phyloP scores from a whole-genome alignment of 2,329 filamentous ascomycete genomes.

The Elsinoe ampelina region DNA sequence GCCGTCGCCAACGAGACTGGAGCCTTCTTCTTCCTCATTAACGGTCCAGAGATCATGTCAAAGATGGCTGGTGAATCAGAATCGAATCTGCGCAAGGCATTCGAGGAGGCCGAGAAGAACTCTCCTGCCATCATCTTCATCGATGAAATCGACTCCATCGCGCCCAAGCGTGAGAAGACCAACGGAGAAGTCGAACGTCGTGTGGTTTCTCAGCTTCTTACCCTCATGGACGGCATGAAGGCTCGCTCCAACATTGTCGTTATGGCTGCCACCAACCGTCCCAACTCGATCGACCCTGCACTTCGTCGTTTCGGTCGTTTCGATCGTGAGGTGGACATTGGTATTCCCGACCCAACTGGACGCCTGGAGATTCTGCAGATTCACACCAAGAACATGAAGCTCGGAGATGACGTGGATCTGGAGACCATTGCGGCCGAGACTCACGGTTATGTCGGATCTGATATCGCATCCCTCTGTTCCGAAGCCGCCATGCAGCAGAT shows the following conservation, averaged over 20 bases:
- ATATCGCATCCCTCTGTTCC: constrained; percentile 95
- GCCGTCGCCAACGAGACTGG: constrained; percentile 98
- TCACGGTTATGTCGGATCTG: constrained; percentile 97
- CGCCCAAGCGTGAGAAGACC: constrained; percentile 99
- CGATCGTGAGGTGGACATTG: constrained; percentile 97
- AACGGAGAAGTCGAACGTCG: constrained; percentile 98
- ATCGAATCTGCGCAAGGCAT: constrained; percentile 96
- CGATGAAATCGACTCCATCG: constrained; percentile 98
- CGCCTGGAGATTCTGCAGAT: constrained; percentile 98
- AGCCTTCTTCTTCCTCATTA: constrained; percentile 99
- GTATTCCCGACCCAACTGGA: constrained; percentile 93
- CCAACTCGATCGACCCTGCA: constrained; percentile 96
- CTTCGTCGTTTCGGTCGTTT: constrained; percentile 97
- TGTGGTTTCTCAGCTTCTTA: constrained; percentile 93
- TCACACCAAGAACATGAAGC: constrained; percentile 99
- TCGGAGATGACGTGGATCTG: constrained; percentile 90
- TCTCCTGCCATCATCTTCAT: constrained; percentile 99
- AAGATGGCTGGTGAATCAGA: constrained; percentile 99
- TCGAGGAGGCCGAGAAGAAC: constrained; percentile 99
- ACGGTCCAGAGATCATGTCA: constrained; percentile 98
- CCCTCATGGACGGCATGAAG: constrained; percentile 99
- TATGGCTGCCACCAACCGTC: constrained; percentile 97
- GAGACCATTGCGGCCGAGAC: constrained; percentile 96
- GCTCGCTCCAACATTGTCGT: constrained; percentile 96
- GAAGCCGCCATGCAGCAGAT: constrained; percentile 99